A percentile compares a stretch with the other conserved stretches of the same genome.
These are phyloP conservation scores for Tetrapyrgos nigripes DNA, from an alignment of 1,284 basidiomycete species.

Conservation along the genomic window DNA sequence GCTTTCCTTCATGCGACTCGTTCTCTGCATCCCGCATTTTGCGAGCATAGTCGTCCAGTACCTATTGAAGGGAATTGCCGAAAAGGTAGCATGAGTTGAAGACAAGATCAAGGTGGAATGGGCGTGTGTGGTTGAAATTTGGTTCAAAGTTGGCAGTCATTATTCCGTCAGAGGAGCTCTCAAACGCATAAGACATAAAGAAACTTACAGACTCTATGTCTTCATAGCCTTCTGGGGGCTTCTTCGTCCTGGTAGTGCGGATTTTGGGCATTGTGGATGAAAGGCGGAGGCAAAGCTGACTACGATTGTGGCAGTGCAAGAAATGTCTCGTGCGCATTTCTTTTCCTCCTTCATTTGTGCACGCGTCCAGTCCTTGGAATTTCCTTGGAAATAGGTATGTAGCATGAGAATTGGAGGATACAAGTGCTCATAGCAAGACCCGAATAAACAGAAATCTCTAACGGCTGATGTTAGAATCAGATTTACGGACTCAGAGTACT, in stretches of 20 bases:
- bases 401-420: no score
- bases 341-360: no score
- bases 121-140: neutral
- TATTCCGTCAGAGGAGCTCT: slow-evolving; percentile 8
- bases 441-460: no score
- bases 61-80: slow-evolving; percentile 51
- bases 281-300: neutral
- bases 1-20: slow-evolving; percentile 96
- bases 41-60: slow-evolving; percentile 94
- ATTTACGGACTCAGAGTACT: no score
- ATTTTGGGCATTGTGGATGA: slow-evolving; percentile 87
- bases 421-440: no score
- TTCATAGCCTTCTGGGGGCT: slow-evolving; percentile 96
- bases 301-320: no score
- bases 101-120: neutral
- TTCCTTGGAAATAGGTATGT: no score
- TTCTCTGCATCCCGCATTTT: slow-evolving; percentile 99
- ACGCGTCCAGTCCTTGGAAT: no score
- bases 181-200: neutral
- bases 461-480: no score
- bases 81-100: slow-evolving; percentile 7
- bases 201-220: slow-evolving; percentile 83
- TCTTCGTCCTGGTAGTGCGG: slow-evolving; percentile 92
- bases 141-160: neutral
- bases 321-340: no score